Evolutionary conservation across 164 flowering plant species (phyloP), one percentile per base, ranked within the genome.

Genomic region (Cinnamomum micranthum): DNA sequence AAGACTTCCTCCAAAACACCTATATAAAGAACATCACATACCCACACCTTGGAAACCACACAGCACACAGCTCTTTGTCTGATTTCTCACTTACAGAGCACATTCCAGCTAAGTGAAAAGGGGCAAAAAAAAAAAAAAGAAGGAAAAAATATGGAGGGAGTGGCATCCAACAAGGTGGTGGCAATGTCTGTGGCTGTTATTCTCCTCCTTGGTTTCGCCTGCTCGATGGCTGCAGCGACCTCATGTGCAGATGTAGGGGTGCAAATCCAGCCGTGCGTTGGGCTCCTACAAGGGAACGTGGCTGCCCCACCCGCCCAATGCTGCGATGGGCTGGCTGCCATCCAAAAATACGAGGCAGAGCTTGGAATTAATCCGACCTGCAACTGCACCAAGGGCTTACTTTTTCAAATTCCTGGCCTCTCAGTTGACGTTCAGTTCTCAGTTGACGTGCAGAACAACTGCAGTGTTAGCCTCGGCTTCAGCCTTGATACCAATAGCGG

Each of bases 371-470:
- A 28, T 6, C 24, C 60, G n/a, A 71, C 41, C 7, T 71, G 73
- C 33, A 71, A 71, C 73, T 71, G 73, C 73, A 71, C 73, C 73
- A 71, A 51, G 64, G 64, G 60, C 17, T 5, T 52, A 2, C 28
- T 71, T 12, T 1, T 25, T 12, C 52, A 23, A 28, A 24, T 52
- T 52, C 73, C 73, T 11, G 73, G 73, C 14, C n/a, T 71, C 15
- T 3, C 50, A 4, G 6, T 71, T 63, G 25, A 11, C n/a, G 19
- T 63, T 63, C 66, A 63, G 23, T 10, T 23, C 25, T 63, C 66
- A 31, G 60, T 71, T 6, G 64, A 71, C 12, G 17, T 71, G 3
- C 35, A 22, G 41, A 71, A 24, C 73, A 24, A 14, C 6, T 71
- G 73, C 20, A 51, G 27, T 24, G 64, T 71, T 20, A 71, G 33